Evolutionary conservation across 257 asterid species (phyloP), one percentile per base, ranked within the genome.

Genomic region (Euphrasia confusa): DNA sequence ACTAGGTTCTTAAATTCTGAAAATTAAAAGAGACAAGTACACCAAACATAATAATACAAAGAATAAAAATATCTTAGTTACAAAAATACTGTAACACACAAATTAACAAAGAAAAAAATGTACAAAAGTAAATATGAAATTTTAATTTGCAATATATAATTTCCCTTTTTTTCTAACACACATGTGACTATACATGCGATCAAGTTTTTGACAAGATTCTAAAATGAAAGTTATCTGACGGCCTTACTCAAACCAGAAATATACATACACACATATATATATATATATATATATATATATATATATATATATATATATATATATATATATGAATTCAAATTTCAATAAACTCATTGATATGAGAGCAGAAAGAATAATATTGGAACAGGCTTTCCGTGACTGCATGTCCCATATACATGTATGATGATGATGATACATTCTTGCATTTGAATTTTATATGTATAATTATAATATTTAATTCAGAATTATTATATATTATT

Each of bases 361-460:
- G 24, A 64, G 75, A 72, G 78, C 71, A 70, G 64, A 76, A 74
- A 65, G 78, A 71, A 79, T 73, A 76, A 33, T 70, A 70, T 54
- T 64, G 26, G 1, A 57, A 73, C 81, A 79, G 75, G 75, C 79
- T 79, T 76, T 74, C 71, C 79, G 81, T 79, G 81, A 79, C 30
- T 73, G 68, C 68, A 65, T 73, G 79, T 73, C 76, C 58, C 67
- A 63, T 26, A 53, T 15, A 30, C 67, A 63, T 26, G 21, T 15
- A 30, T 30, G 33, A 45, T 37, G 42, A 8, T 37, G 42, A 37
- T 49, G 24, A 49, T n/a, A 21, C 33, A 13, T 44, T 58, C 62
- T 73, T 12, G 40, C 12, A 53, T 32, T 35, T 50, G 12, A 4
- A 45, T 24, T 62, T 39, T 42, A 11, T 62, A 53, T 53, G 24